Conservation (phyloP, 192 early-diverging fungal species). For the Chytriomyces hyalinus region DNA sequence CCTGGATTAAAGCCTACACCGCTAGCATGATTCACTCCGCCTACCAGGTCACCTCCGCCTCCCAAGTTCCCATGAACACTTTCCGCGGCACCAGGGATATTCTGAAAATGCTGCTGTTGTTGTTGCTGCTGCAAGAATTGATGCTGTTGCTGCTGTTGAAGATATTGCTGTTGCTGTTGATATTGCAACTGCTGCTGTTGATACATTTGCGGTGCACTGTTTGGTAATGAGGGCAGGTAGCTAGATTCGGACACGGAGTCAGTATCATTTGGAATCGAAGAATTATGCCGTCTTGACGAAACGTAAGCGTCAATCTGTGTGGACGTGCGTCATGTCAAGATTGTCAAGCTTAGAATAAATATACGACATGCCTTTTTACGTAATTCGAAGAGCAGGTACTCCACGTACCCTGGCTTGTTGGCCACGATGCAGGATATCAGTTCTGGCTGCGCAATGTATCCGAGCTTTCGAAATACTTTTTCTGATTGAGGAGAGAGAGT, state of each 20-base stretch:
- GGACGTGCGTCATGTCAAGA: not conserved
- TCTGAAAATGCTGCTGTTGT: slow-evolving; percentile 18
- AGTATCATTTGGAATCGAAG: slow-evolving; percentile 6
- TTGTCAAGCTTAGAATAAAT: not conserved
- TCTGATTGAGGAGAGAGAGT: slow-evolving; percentile 36
- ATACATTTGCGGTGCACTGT: not conserved
- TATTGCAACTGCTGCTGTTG: not conserved
- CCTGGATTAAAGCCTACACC: not conserved
- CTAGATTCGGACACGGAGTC: not conserved
- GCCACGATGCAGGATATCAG: slow-evolving; percentile 51
- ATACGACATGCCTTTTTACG: slow-evolving; percentile 44
- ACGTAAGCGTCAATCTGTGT: slow-evolving; percentile 37
- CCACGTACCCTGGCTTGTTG: slow-evolving; percentile 54
- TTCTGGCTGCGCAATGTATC: slow-evolving; percentile 46
- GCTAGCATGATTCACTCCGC: not conserved
- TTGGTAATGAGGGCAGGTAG: not conserved
- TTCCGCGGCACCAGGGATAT: slow-evolving; percentile 47
- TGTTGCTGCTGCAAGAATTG: not conserved
- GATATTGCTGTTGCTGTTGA: not conserved
- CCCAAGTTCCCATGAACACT: slow-evolving; percentile 66
- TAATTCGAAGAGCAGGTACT: slow-evolving; percentile 53
- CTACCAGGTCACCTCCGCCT: not conserved
- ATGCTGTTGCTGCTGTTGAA: slow-evolving; percentile 1
- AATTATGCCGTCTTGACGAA: slow-evolving; percentile 4
- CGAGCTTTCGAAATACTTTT: slow-evolving; percentile 57